A percentile compares a stretch with the other conserved stretches of the same genome.
phyloP scores from a whole-genome alignment of 106 monocot species.

The Cymbidium sinense region DNA sequence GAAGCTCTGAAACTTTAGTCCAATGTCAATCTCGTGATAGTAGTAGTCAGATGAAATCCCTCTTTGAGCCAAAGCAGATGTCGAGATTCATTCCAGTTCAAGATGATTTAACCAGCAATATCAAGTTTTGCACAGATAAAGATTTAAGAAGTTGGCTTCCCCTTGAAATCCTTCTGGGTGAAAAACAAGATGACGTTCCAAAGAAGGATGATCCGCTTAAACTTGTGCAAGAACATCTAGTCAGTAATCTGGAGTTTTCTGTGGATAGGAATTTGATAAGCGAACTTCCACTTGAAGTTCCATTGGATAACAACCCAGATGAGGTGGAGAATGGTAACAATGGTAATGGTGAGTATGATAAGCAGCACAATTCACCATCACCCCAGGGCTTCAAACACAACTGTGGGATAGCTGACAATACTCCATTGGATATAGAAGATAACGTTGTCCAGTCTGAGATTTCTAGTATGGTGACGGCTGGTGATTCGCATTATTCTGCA shows the following conservation, averaged over 20 bases:
- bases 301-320: conserved; percentile 7
- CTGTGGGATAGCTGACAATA: background rate
- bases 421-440: conserved; percentile 2
- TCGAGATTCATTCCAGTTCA: background rate
- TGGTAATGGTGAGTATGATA: background rate
- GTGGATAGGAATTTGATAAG: no score
- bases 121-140: conserved; percentile 12
- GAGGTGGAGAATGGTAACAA: background rate
- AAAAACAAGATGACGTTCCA: background rate
- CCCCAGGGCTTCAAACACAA: background rate
- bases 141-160: conserved; percentile 11
- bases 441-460: background rate
- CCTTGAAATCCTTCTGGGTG: conserved; percentile 30
- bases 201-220: background rate
- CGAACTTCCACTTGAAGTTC: conserved; percentile 13
- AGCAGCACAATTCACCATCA: background rate
- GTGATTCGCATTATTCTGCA: background rate
- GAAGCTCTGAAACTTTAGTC: no score
- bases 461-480: background rate
- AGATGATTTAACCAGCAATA: conserved; percentile 16
- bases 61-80: conserved; percentile 10
- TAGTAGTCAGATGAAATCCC: background rate
- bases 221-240: background rate
- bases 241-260: background rate
- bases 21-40: background rate